Evolutionary conservation across 2,329 filamentous ascomycete genomes (phyloP), one percentile per base, ranked within the genome.

Genomic region (Colletotrichum viniferum): DNA sequence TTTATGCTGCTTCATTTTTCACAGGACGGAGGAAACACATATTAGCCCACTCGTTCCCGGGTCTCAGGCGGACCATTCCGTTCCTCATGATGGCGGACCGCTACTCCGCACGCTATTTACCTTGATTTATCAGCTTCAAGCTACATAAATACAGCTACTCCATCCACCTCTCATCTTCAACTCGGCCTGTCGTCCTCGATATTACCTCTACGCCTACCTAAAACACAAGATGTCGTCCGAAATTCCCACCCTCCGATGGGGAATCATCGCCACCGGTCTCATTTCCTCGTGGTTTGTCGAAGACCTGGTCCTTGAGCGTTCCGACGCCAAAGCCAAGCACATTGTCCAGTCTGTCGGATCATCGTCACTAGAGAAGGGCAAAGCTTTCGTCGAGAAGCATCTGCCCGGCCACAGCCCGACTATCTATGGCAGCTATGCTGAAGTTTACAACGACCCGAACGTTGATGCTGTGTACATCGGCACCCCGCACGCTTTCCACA

Each of bases 401-500:
- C 77, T 81, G 21, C 60, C 74, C 9, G 77, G 78, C 5, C 76
- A 79, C 63, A 71, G 77, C 28, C 72, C 76, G 6, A 84, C 85
- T 8, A 70, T 86, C 14, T 86, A 87, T 48, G 84, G 81, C 5
- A 83, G 80, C 73, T 88, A 88, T 69, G 77, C 81, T 1, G 81
- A 85, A 30, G 82, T 86, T 9, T 87, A 86, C 76, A 77, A 79
- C 28, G 85, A 87, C 71, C 81, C 84, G 0, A 76, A 83, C 7
- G 86, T 88, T 34, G 86, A 88, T 70, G 82, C 86, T n/a, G 80
- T 88, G 62, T 88, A 88, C 77, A 85, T 88, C 52, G 86, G 86
- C 36, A 87, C 84, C 6, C 87, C 87, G 0, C 86, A 88, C 74
- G 82, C 81, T 28, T 85, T 87, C 65, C 87, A 88, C 78, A 85